Evolutionary conservation across 1,139 yeast genomes (phyloP), one percentile per base, ranked within the genome.

Genomic region (Diutina siamensis): DNA sequence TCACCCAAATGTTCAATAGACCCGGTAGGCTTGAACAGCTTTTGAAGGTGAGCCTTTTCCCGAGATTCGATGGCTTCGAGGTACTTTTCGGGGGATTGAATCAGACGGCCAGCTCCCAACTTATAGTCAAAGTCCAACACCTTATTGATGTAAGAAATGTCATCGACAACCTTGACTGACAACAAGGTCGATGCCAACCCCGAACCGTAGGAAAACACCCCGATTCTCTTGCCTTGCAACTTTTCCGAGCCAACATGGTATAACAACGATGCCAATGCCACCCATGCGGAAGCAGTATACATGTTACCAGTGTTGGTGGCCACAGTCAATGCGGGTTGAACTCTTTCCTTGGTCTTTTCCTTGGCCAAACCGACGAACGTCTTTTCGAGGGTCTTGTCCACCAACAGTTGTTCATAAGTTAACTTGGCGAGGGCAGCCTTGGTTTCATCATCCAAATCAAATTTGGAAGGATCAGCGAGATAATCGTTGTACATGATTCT

Each of bases 231-330:
- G 57, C 76, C 77, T 63, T 80, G 86, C 56, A 89, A 75, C 47
- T 75, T 68, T 45, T 81, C 94, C 47, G 77, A 72, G 44, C 88
- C 92, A 52, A 82, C 85, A 59, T 71, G 83, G 61, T 76, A 79
- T 56, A 94, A 71, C 52, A 87, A 70, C 15, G 98, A 89, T 33
- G 92, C 76, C 51, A 94, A 74, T 9, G 96, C 78, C 42, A 94
- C 82, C 78, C 87, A 94, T 46, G 88, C 80, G 40, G 96, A 86
- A 52, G 94, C 98, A 44, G 97, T 87, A 76, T 94, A 94, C 89
- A 89, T 85, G 76, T 94, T 94, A 68, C 99, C 99, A 52, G 95
- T 88, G 69, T 92, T 89, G 55, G 97, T 92, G 59, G 98, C 94
- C 44, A 89, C 89, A 55, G 70, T 72, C 63, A 92, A 72, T 31